Conservation (phyloP, 495 filamentous ascomycete genomes). For the Apiosordaria backusii region DNA sequence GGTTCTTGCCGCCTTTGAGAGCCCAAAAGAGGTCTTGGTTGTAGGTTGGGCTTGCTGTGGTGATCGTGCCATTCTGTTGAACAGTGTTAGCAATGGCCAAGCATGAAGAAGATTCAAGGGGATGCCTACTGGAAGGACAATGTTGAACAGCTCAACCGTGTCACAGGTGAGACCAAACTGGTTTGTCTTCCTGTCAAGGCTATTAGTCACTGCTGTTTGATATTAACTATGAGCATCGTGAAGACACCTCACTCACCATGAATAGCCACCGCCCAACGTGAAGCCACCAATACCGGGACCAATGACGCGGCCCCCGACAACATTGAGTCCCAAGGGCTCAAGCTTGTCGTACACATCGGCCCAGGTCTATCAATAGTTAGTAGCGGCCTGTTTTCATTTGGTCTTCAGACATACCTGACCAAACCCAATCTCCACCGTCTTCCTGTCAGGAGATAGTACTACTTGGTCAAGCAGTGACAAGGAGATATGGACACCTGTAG, state of each 20-base stretch:
- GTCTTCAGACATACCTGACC: conserved; percentile 8
- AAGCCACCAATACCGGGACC: conserved; percentile 31
- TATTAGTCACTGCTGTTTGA: not conserved
- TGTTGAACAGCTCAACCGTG: conserved; percentile 22
- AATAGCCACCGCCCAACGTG: conserved; percentile 30
- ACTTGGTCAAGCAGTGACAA: conserved; percentile 28
- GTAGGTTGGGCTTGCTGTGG: conserved; percentile 16
- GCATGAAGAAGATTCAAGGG: not conserved
- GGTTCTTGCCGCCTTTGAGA: conserved; percentile 49
- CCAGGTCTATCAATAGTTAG: conserved; percentile 17
- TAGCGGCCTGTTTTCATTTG: not conserved
- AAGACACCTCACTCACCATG: too few relatives aligned
- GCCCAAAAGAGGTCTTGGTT: conserved; percentile 57
- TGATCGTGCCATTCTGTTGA: conserved; percentile 26
- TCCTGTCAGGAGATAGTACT: conserved; percentile 29
- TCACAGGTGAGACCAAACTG: conserved; percentile 29
- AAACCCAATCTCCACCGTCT: conserved; percentile 46
- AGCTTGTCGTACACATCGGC: conserved; percentile 21
- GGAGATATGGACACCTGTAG: conserved; percentile 32
- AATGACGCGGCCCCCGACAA: conserved; percentile 25
- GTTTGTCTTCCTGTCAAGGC: conserved; percentile 21
- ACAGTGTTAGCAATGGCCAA: not conserved
- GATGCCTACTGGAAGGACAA: conserved; percentile 27
- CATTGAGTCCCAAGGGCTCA: conserved; percentile 19
- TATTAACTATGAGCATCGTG: too few relatives aligned